Evolutionary conservation across 345 rosid species (phyloP).

Genomic region (Populus tremula): DNA sequence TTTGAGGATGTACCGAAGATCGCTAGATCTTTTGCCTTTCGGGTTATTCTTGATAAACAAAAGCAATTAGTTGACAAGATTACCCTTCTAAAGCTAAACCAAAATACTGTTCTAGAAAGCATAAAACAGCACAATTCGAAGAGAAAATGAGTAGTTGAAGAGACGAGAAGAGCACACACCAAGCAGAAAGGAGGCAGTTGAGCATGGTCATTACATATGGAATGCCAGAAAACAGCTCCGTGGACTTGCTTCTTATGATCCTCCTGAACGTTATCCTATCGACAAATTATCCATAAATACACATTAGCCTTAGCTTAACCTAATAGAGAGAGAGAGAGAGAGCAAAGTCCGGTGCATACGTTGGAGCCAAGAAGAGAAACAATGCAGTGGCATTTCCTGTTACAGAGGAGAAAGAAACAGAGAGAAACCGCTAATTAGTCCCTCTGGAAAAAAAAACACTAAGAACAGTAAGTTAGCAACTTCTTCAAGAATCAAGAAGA

Average conservation of each 20-base stretch:
- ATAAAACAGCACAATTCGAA: neutral
- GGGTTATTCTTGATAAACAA: neutral
- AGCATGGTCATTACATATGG: conserved; percentile 94
- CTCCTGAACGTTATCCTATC: conserved; percentile 87
- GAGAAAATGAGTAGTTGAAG: neutral
- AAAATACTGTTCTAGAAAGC: neutral
- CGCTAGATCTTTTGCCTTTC: neutral
- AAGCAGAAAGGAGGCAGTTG: conserved; percentile 95
- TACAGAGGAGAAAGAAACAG: conserved; percentile 5
- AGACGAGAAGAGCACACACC: conserved; percentile 43
- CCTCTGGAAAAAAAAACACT: too few relatives aligned
- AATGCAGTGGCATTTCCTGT: conserved; percentile 96
- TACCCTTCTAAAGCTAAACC: neutral
- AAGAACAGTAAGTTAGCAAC: neutral
- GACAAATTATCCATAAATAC: neutral
- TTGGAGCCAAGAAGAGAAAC: conserved; percentile 89
- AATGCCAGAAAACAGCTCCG: conserved; percentile 93
- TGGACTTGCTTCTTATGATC: conserved; percentile 57
- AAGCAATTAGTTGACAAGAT: neutral
- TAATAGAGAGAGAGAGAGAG: neutral
- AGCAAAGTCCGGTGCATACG: conserved; percentile 42
- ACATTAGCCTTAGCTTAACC: neutral
- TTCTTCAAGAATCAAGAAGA: conserved; percentile 7
- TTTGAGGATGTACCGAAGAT: neutral
- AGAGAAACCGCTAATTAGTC: neutral